Conservation (phyloP, 208 protist species). For the Crithidia thermophila region DNA sequence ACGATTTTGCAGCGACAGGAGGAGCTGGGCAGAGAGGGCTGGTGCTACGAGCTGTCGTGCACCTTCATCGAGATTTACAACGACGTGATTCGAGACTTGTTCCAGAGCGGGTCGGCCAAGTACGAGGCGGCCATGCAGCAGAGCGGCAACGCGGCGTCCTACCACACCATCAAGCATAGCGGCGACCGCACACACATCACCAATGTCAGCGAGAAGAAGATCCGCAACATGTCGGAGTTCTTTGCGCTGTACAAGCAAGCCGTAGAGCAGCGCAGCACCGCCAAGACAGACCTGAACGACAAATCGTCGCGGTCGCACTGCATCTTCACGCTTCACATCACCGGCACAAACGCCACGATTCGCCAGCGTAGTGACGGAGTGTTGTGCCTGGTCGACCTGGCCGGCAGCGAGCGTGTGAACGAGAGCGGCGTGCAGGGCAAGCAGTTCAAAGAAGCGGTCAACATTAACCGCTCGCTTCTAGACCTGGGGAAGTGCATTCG, state of each 20-base stretch:
- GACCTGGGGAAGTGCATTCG: constrained; percentile 94
- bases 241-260: constrained; percentile 61
- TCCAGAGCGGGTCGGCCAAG: constrained; percentile 53
- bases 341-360: constrained; percentile 62
- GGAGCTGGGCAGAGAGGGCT: constrained; percentile 71
- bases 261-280: constrained; percentile 71
- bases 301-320: constrained; percentile 93
- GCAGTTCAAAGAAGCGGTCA: constrained; percentile 90
- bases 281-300: constrained; percentile 88
- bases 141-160: constrained; percentile 33
- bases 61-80: constrained; percentile 94
- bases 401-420: constrained; percentile 93
- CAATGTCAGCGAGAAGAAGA: constrained; percentile 50
- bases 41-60: constrained; percentile 75
- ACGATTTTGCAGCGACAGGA: constrained; percentile 74
- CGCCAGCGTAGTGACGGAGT: constrained; percentile 77
- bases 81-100: constrained; percentile 87
- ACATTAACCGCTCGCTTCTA: constrained; percentile 93
- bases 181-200: constrained; percentile 67
- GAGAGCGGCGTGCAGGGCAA: constrained; percentile 89
- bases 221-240: constrained; percentile 69
- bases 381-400: constrained; percentile 94
- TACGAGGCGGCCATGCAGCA: constrained; percentile 50
- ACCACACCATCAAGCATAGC: constrained; percentile 76
- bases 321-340: constrained; percentile 82